A percentile compares a stretch with the other conserved stretches of the same genome.
Evolutionary conservation across 2,329 filamentous ascomycete genomes (phyloP).

Genomic region (Sporothrix luriei): DNA sequence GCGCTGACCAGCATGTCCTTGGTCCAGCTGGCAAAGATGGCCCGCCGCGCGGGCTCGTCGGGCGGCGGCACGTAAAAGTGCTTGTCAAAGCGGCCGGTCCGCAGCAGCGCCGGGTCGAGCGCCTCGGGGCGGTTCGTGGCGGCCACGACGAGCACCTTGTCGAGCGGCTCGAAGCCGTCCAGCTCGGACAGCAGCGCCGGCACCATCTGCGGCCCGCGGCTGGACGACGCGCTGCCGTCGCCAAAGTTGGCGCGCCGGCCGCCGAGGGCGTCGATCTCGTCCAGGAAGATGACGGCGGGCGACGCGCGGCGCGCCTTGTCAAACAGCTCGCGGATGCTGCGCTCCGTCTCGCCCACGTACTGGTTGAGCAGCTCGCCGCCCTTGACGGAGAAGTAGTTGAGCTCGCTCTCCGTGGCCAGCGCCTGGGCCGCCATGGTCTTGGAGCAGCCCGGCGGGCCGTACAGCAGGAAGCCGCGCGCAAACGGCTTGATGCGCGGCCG

Average conservation of each 20-base stretch:
- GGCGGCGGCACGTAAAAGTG: slow-evolving; percentile 86
- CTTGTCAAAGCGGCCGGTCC: slow-evolving; percentile 82
- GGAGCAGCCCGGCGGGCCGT: slow-evolving; percentile 90
- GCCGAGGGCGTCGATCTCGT: slow-evolving; percentile 89
- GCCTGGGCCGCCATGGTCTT: slow-evolving; percentile 93
- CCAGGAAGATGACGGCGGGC: slow-evolving; percentile 94
- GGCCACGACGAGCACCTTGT: slow-evolving; percentile 82
- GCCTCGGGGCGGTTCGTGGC: slow-evolving; percentile 89
- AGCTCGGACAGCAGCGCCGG: slow-evolving; percentile 91
- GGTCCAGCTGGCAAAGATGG: slow-evolving; percentile 73
- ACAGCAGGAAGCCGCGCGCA: slow-evolving; percentile 82
- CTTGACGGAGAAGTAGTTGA: slow-evolving; percentile 94
- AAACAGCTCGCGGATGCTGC: slow-evolving; percentile 82
- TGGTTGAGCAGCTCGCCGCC: slow-evolving; percentile 92
- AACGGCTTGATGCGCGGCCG: slow-evolving; percentile 43
- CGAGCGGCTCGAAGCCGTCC: slow-evolving; percentile 86
- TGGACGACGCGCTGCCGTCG: slow-evolving; percentile 44
- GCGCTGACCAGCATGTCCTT: slow-evolving; percentile 59
- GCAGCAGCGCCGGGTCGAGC: slow-evolving; percentile 81
- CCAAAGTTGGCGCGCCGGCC: slow-evolving; percentile 54
- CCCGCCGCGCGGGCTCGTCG: slow-evolving; percentile 68
- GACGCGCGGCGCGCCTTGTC: slow-evolving; percentile 80
- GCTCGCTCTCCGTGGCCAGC: slow-evolving; percentile 82
- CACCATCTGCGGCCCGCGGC: slow-evolving; percentile 73
- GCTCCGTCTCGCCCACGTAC: slow-evolving; percentile 95